phyloP scores from a whole-genome alignment of 106 monocot species.

The Acorus calamus region DNA sequence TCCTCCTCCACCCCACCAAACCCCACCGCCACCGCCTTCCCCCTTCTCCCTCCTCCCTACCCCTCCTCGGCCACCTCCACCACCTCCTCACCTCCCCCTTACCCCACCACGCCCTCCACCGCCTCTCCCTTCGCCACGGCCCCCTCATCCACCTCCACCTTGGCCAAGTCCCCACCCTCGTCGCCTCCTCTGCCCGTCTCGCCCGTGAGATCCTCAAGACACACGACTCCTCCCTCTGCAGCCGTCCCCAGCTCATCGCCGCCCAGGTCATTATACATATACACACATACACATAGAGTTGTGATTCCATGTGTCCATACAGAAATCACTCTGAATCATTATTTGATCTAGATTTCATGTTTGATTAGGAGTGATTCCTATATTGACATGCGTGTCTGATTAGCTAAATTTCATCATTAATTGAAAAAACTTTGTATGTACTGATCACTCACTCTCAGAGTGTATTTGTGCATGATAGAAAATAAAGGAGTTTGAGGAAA shows the following conservation, averaged over 20 bases:
- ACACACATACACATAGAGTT: too few species aligned
- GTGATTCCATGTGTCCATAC: too few species aligned
- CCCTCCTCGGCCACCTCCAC: constrained; percentile 29
- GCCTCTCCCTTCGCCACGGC: constrained; percentile 2
- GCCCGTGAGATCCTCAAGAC: constrained; percentile 21
- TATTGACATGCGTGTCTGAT: too few species aligned
- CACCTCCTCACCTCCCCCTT: constrained; percentile 18
- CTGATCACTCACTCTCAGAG: too few species aligned
- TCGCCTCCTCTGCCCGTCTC: constrained; percentile 20
- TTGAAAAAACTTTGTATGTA: too few species aligned
- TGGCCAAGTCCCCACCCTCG: constrained; percentile 16
- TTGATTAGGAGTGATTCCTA: too few species aligned
- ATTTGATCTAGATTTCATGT: too few species aligned
- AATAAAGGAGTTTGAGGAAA: too few species aligned
- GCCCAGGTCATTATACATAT: too few species aligned
- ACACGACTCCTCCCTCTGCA: constrained; percentile 18
- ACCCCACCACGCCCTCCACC: constrained; percentile 18
- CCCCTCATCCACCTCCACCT: constrained; percentile 20
- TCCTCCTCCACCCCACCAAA: neutral
- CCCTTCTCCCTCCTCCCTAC: constrained; percentile 19
- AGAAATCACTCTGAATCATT: too few species aligned
- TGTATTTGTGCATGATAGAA: too few species aligned
- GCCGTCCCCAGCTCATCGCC: constrained; percentile 12
- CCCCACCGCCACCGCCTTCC: constrained; percentile 7
- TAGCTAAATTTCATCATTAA: too few species aligned